Evolutionary conservation across 2,329 filamentous ascomycete species (phyloP).

Genomic region (Peltaster fructicola): DNA sequence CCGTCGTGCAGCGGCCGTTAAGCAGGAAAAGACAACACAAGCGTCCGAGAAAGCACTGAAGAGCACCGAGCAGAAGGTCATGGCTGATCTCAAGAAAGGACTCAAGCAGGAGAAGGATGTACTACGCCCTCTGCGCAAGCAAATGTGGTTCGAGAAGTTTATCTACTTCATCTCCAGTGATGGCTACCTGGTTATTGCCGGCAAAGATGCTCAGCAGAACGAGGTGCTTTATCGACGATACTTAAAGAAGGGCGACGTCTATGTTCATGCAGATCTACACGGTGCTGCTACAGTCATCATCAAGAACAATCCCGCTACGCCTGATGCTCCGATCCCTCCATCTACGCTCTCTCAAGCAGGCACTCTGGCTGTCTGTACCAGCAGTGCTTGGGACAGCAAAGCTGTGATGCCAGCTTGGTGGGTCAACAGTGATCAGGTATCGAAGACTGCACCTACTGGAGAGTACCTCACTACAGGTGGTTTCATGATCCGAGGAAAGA

Average conservation of each 20-base stretch:
- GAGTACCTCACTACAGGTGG: slow-evolving; percentile 63
- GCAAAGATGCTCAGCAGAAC: slow-evolving; percentile 74
- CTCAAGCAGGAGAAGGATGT: slow-evolving; percentile 85
- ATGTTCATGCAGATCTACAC: slow-evolving; percentile 75
- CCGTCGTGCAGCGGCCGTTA: slow-evolving; percentile 64
- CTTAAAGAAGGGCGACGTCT: slow-evolving; percentile 75
- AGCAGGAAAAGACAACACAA: slow-evolving; percentile 70
- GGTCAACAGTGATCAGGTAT: slow-evolving; percentile 79
- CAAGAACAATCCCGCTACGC: slow-evolving; percentile 64
- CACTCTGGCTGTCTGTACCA: slow-evolving; percentile 65
- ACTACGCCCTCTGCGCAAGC: slow-evolving; percentile 63
- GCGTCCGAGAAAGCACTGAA: slow-evolving; percentile 72
- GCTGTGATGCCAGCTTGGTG: slow-evolving; percentile 93
- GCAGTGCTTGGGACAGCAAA: slow-evolving; percentile 88
- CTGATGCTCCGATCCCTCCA: slow-evolving; percentile 76
- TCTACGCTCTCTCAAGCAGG: slow-evolving; percentile 85
- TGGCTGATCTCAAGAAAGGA: slow-evolving; percentile 66
- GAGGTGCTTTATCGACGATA: slow-evolving; percentile 82
- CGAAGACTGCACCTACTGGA: slow-evolving; percentile 62
- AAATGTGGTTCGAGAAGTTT: slow-evolving; percentile 96
- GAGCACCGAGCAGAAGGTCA: slow-evolving; percentile 77
- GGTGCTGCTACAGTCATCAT: slow-evolving; percentile 75
- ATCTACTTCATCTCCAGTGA: slow-evolving; percentile 90
- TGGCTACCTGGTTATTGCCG: slow-evolving; percentile 75
- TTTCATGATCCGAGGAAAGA: slow-evolving; percentile 70